Base-by-base conservation (phyloP, 164 flowering plant genomes). In the Chimonanthus praecox region DNA sequence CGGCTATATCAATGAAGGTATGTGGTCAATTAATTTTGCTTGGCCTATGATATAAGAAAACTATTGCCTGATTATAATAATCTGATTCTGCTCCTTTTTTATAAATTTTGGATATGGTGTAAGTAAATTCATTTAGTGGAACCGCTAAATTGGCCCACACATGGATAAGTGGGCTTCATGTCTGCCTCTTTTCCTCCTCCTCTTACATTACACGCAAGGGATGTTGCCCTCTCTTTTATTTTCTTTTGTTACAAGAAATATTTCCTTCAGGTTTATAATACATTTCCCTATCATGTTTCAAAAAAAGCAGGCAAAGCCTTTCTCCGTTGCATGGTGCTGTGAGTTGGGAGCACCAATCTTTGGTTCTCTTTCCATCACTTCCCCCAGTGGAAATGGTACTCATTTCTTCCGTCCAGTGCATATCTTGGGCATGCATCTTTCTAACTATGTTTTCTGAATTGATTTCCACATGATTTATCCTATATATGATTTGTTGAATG, bases 271-370 rank as follows among this genome's bases (percentile, higher is more conserved):
- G 33, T 33, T 33, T 33, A 13, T 11, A 7, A n/a, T 49, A 60
- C 61, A n/a, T 3, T 50, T 67, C 43, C 47, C 20, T 73, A 8
- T n/a, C 49, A 58, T 47, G 20, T 64, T 71, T 44, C 61, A 47
- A 51, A 48, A 63, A 68, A 45, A 71, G 81, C 84, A 94, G 97
- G 84, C 49, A 63, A 65, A 60, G 18, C 85, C 93, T 47, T 90
- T 88, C 71, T 69, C 71, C 71, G 76, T 71, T 58, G 58, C 80
- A 68, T 95, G 99, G 99, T 64, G 75, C 61, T 80, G 79, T 76
- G 91, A 95, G 68, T 68, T 90, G 62, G 89, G 86, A 76, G 88
- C 82, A 11, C 99, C 99, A 18, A 82, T 93, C 47, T 95, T 95
- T 82, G 99, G 93, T 51, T 92, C 98, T 72, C 91, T 89, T 51